Evolutionary conservation across 2,329 filamentous ascomycete genomes (phyloP).

Genomic region (Diaporthe citriasiana): DNA sequence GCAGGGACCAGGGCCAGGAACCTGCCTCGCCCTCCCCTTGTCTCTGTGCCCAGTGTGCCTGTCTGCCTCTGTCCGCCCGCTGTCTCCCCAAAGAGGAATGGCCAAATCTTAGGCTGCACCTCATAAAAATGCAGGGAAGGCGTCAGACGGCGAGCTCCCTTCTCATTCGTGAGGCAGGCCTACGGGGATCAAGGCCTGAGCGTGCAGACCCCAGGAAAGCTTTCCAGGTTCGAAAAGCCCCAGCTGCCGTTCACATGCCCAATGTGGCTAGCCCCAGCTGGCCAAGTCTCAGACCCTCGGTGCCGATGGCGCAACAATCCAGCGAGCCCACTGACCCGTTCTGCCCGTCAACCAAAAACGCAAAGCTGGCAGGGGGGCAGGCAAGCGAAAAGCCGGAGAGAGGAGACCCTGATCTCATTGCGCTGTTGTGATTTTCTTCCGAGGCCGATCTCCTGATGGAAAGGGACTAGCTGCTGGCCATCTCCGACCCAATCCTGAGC

Average conservation of each 20-base stretch:
- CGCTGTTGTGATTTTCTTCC: conserved; percentile 16
- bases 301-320: conserved; percentile 31
- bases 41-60: background rate
- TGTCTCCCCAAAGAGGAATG: conserved; percentile 27
- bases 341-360: background rate
- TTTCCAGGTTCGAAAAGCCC: conserved; percentile 1
- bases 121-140: conserved; percentile 37
- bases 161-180: conserved; percentile 28
- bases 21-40: background rate
- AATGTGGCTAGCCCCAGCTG: conserved; percentile 3
- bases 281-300: conserved; percentile 27
- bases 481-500: conserved; percentile 28
- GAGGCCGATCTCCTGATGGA: conserved; percentile 25
- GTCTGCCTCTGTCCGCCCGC: conserved; percentile 5
- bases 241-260: conserved; percentile 9
- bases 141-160: conserved; percentile 5
- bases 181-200: conserved; percentile 35
- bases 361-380: background rate
- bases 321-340: background rate
- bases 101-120: conserved; percentile 27
- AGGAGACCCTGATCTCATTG: conserved; percentile 32
- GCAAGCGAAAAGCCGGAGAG: conserved; percentile 1
- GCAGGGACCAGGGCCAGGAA: conserved; percentile 19
- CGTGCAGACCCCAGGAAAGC: conserved; percentile 23
- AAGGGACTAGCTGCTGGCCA: conserved; percentile 27